Evolutionary conservation across 176 grass and related monocot species (phyloP).

Genomic region (Triticum aestivum): DNA sequence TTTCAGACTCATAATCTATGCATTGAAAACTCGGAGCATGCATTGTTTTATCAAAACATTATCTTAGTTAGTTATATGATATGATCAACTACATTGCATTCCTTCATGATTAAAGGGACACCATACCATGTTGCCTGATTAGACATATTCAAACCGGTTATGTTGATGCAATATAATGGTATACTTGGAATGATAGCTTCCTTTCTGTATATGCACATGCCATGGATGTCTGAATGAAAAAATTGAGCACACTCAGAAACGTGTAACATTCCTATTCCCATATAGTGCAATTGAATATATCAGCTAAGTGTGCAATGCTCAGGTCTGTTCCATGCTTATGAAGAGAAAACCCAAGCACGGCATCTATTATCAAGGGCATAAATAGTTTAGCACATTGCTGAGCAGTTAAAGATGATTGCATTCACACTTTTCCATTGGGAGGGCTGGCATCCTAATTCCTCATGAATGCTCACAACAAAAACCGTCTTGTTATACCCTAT

Average conservation of each 20-base stretch:
- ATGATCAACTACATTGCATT: background rate
- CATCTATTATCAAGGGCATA: slow-evolving; percentile 14
- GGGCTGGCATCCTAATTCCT: background rate
- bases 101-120: background rate
- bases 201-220: background rate
- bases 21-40: slow-evolving; percentile 3
- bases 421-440: slow-evolving; percentile 1
- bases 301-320: background rate
- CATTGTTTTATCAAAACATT: background rate
- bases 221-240: background rate
- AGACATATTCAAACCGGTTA: slow-evolving; percentile 16
- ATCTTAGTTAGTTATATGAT: slow-evolving; percentile 14
- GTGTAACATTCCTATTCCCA: background rate
- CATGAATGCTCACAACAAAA: background rate
- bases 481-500: background rate
- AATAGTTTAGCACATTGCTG: slow-evolving; percentile 13
- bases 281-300: background rate
- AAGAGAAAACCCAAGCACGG: background rate
- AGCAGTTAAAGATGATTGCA: background rate
- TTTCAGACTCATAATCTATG: slow-evolving; percentile 1
- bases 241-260: background rate
- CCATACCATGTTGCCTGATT: background rate
- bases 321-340: background rate
- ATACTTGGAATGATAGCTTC: slow-evolving; percentile 21
- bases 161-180: background rate